These are phyloP conservation scores for Trametes polyzona DNA, from an alignment of 1,284 basidiomycete genomes.

Conservation along the genomic window DNA sequence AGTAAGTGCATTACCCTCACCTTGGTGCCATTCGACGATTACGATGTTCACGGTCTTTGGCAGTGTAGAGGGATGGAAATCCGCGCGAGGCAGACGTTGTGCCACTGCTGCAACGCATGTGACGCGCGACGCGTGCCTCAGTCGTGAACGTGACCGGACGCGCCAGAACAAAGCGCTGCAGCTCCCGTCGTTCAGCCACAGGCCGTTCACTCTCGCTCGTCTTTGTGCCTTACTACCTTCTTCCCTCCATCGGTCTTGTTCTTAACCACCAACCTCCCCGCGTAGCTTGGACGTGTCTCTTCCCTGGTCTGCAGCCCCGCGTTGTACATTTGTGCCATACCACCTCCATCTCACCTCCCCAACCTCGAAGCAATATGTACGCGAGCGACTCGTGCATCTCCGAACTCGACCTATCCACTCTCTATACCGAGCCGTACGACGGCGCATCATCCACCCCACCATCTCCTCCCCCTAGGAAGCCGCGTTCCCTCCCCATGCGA, in stretches of 20 bases:
- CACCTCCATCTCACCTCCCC: background rate
- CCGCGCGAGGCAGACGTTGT: too few relatives aligned
- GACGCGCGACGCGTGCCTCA: background rate
- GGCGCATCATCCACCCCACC: background rate
- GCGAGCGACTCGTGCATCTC: constrained; percentile 8
- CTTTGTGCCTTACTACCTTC: background rate
- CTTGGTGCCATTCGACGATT: background rate
- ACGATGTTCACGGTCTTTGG: background rate
- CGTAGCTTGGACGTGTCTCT: too few relatives aligned
- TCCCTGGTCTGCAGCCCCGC: background rate
- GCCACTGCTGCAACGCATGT: background rate
- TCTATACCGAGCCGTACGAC: background rate
- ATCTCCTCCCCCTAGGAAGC: background rate
- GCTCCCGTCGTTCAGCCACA: background rate
- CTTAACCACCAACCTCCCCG: too few relatives aligned
- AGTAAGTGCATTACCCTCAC: background rate
- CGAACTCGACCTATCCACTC: constrained; percentile 2
- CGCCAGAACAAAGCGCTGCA: background rate
- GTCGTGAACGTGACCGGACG: background rate
- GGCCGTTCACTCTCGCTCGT: background rate
- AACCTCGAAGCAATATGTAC: background rate
- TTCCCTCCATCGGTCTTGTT: too few relatives aligned
- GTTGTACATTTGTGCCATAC: background rate
- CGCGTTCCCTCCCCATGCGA: background rate
- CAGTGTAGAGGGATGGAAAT: too few relatives aligned